A percentile compares a stretch with the other conserved stretches of the same genome.
Conservation (phyloP, 768 basidiomycete genomes). For the Clitopilus passeckerianus region DNA sequence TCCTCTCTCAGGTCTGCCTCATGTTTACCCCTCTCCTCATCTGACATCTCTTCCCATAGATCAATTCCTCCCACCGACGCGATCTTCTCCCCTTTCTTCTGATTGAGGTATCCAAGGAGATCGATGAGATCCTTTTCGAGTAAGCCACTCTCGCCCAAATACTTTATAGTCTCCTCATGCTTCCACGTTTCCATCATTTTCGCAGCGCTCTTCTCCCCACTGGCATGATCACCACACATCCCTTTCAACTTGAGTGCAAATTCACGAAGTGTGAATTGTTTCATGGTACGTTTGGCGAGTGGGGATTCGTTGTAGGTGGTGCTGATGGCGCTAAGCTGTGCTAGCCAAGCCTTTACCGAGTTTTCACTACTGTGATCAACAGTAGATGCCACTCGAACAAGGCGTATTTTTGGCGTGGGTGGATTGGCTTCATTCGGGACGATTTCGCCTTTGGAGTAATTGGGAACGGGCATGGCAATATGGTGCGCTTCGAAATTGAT, state of each 20-base stretch:
- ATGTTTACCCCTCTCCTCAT: constrained; percentile 11
- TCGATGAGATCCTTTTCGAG: constrained; percentile 6
- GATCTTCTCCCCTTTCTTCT: constrained; percentile 16
- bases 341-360: constrained; percentile 1
- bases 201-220: constrained; percentile 13
- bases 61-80: constrained; percentile 17
- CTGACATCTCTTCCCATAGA: constrained; percentile 16
- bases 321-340: constrained; percentile 1
- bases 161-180: constrained; percentile 4
- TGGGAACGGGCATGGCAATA: constrained; percentile 6
- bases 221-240: constrained; percentile 21
- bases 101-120: constrained; percentile 12
- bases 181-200: constrained; percentile 12
- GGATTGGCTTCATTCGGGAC: neutral
- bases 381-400: constrained; percentile 9
- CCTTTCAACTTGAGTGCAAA: constrained; percentile 11
- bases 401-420: neutral
- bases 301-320: constrained; percentile 9
- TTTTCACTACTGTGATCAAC: constrained; percentile 12
- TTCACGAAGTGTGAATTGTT: neutral
- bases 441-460: constrained; percentile 8
- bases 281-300: constrained; percentile 5
- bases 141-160: constrained; percentile 12
- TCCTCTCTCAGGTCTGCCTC: constrained; percentile 12
- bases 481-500: constrained; percentile 9